Conservation (phyloP, 345 rosid species). For the Diplotaxis tenuifolia region DNA sequence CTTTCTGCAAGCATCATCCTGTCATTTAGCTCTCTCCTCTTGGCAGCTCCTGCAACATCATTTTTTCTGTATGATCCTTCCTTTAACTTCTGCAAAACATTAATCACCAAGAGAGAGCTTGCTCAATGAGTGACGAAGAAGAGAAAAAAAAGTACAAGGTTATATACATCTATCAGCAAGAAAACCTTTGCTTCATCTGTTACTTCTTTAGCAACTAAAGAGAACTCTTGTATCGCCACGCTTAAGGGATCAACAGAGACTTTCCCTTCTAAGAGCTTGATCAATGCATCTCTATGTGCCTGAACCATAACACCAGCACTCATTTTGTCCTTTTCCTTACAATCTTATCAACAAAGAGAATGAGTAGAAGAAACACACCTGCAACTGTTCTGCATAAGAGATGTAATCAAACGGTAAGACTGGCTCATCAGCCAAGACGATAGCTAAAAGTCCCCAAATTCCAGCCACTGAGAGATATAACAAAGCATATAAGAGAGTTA, state of each 20-base stretch:
- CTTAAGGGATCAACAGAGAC: slow-evolving; percentile 54
- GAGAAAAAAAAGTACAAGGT: slow-evolving; percentile 17
- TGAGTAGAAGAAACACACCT: slow-evolving; percentile 35
- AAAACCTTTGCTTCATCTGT: slow-evolving; percentile 60
- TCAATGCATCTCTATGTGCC: slow-evolving; percentile 51
- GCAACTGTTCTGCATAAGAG: slow-evolving; percentile 64
- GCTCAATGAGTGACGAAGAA: background rate
- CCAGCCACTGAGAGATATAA: slow-evolving; percentile 62
- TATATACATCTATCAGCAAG: slow-evolving; percentile 30
- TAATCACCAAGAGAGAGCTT: background rate
- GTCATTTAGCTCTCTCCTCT: slow-evolving; percentile 68
- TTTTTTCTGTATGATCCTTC: slow-evolving; percentile 29
- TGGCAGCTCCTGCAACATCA: slow-evolving; percentile 35
- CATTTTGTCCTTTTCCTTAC: background rate
- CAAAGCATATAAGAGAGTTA: slow-evolving; percentile 1
- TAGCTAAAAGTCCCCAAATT: slow-evolving; percentile 84
- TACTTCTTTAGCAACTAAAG: slow-evolving; percentile 53
- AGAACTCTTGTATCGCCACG: slow-evolving; percentile 57
- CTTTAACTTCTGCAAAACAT: slow-evolving; percentile 51
- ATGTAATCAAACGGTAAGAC: slow-evolving; percentile 70
- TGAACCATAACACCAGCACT: slow-evolving; percentile 33
- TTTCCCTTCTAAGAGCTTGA: slow-evolving; percentile 47
- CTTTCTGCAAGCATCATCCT: slow-evolving; percentile 87
- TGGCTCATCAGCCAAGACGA: slow-evolving; percentile 74
- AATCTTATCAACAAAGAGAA: background rate